Evolutionary conservation across 2,329 filamentous ascomycete genomes (phyloP).

Genomic region (Fragosphaeria purpurea): DNA sequence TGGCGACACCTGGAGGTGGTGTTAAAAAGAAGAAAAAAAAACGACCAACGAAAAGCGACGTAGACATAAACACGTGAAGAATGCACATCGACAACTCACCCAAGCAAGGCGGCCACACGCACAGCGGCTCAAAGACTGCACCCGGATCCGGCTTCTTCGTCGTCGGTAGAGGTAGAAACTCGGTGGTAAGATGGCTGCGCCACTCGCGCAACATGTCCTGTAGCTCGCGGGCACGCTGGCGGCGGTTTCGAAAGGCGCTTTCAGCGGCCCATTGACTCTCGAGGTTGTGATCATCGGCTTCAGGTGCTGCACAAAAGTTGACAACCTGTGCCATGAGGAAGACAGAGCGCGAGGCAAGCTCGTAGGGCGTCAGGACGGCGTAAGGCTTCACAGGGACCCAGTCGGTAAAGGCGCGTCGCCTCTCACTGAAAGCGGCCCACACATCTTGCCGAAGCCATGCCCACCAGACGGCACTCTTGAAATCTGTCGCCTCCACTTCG

Average conservation of each 20-base stretch:
- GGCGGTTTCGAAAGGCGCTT: conserved; percentile 34
- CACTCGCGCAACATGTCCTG: conserved; percentile 42
- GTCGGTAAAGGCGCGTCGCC: conserved; percentile 44
- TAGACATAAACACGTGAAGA: too few relatives aligned
- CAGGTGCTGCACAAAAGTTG: conserved; percentile 27
- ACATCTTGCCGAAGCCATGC: conserved; percentile 56
- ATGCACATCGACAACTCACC: not conserved
- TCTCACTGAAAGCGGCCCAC: conserved; percentile 53
- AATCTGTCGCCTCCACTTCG: conserved; percentile 46
- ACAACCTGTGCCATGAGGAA: conserved; percentile 43
- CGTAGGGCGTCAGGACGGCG: conserved; percentile 33
- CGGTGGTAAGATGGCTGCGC: conserved; percentile 42
- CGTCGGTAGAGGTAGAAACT: conserved; percentile 25
- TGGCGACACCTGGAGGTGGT: not conserved
- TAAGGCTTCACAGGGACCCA: conserved; percentile 41
- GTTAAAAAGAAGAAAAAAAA: not conserved
- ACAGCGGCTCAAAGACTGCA: not conserved
- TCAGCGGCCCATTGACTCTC: conserved; percentile 33
- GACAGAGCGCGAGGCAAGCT: conserved; percentile 37
- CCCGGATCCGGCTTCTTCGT: not conserved
- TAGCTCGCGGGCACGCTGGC: conserved; percentile 35
- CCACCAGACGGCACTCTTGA: conserved; percentile 49
- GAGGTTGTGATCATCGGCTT: conserved; percentile 9
- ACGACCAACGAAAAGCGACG: too few relatives aligned
- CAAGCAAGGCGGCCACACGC: not conserved